Percentiles rank a stretch among this genome's conserved stretches.
phyloP scores from a whole-genome alignment of 192 early-diverging fungal species.

The Anaeromyces robustus region DNA sequence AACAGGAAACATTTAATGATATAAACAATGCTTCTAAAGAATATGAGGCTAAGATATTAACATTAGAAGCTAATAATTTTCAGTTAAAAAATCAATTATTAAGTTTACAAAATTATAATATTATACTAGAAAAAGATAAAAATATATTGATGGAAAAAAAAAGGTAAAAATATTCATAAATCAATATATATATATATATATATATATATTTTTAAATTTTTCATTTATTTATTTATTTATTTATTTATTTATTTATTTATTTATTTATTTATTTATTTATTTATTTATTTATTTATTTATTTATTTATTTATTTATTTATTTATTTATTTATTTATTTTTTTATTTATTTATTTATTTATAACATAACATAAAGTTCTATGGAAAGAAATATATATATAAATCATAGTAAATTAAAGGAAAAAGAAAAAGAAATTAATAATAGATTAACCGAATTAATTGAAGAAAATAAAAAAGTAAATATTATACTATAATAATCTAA shows the following conservation, averaged over 20 bases:
- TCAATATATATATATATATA: too few relatives aligned
- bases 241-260: too few relatives aligned
- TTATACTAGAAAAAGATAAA: neutral
- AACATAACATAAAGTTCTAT: too few relatives aligned
- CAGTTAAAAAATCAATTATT: neutral
- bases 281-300: too few relatives aligned
- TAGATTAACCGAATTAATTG: neutral
- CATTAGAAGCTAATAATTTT: neutral
- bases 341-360: too few relatives aligned
- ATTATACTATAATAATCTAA: too few relatives aligned
- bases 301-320: too few relatives aligned
- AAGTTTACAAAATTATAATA: neutral
- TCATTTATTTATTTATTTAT: too few relatives aligned
- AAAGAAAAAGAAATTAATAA: neutral
- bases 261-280: too few relatives aligned
- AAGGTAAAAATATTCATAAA: neutral
- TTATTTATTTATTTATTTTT: too few relatives aligned
- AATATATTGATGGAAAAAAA: neutral
- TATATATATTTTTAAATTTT: too few relatives aligned
- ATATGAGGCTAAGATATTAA: neutral
- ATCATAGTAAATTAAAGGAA: neutral
- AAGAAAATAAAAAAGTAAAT: neutral
- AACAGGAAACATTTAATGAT: neutral
- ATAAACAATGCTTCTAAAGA: neutral
- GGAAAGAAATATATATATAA: neutral